phyloP scores from a whole-genome alignment of 306 rosid species.

The Quercus agrifolia region DNA sequence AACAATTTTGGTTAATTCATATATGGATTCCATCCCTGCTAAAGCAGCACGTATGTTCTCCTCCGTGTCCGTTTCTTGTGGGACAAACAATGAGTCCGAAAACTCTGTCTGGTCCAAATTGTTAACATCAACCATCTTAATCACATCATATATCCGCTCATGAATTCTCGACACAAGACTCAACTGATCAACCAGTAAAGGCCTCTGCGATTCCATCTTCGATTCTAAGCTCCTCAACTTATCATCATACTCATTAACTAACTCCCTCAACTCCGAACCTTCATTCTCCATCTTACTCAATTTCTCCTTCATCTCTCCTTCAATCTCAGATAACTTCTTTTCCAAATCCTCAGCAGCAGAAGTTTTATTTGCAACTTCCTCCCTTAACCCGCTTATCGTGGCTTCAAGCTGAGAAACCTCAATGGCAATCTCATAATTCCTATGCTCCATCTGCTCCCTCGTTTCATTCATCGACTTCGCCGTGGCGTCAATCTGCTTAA shows the following conservation, averaged over 20 bases:
- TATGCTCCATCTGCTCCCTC: constrained; percentile 88
- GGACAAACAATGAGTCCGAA: constrained; percentile 66
- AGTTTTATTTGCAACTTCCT: constrained; percentile 62
- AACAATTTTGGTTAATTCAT: constrained; percentile 57
- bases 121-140: constrained; percentile 51
- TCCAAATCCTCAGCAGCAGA: constrained; percentile 59
- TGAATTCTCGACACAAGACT: constrained; percentile 72
- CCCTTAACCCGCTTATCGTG: constrained; percentile 69
- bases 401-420: constrained; percentile 98
- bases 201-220: constrained; percentile 60
- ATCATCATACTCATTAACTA: constrained; percentile 60
- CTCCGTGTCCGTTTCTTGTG: constrained; percentile 86
- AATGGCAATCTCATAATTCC: constrained; percentile 95
- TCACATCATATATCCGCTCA: constrained; percentile 60
- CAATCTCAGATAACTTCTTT: constrained; percentile 49
- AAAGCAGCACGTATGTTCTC: constrained; percentile 82
- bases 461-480: constrained; percentile 73
- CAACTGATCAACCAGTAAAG: constrained; percentile 75
- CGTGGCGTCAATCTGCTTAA: constrained; percentile 66
- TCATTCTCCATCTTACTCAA: constrained; percentile 52
- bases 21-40: constrained; percentile 93
- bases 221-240: constrained; percentile 50
- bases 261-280: constrained; percentile 54
- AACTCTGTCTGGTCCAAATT: constrained; percentile 66
- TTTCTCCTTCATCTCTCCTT: constrained; percentile 47